These are phyloP conservation scores for Dicorynia guianensis DNA, from an alignment of 306 rosid genomes.

Conservation along the genomic window DNA sequence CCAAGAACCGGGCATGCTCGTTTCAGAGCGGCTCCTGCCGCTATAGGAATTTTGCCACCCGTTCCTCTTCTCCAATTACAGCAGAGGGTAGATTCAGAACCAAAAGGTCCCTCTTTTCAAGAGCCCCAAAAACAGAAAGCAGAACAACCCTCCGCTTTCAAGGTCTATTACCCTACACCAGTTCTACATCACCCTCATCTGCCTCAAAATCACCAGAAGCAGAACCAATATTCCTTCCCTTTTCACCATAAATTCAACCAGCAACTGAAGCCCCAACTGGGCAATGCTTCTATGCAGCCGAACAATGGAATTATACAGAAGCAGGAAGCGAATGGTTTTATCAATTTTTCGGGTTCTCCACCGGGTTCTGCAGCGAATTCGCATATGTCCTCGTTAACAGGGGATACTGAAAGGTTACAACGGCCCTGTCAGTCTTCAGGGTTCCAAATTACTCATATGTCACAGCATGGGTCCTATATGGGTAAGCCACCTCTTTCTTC, in stretches of 20 bases:
- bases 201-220: constrained; percentile 35
- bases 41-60: constrained; percentile 30
- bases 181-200: constrained; percentile 52
- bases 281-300: not conserved
- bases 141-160: constrained; percentile 65
- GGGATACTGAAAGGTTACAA: constrained; percentile 51
- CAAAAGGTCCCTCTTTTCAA: not conserved
- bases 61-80: constrained; percentile 29
- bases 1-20: constrained; percentile 82
- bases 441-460: constrained; percentile 63
- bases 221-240: not conserved
- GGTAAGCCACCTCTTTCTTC: constrained; percentile 72
- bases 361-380: constrained; percentile 61
- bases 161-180: constrained; percentile 64
- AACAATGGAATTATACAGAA: constrained; percentile 44
- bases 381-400: constrained; percentile 59
- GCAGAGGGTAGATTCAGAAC: constrained; percentile 26
- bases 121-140: constrained; percentile 14
- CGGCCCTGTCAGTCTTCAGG: constrained; percentile 60
- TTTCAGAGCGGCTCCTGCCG: constrained; percentile 59
- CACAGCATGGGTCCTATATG: constrained; percentile 53
- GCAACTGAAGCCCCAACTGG: constrained; percentile 15
- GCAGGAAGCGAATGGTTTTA: constrained; percentile 42
- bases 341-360: constrained; percentile 51
- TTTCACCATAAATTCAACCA: not conserved